Percentiles rank a stretch among this genome's conserved stretches.
phyloP scores from a whole-genome alignment of 768 basidiomycete species.

The Amanita exitialis region DNA sequence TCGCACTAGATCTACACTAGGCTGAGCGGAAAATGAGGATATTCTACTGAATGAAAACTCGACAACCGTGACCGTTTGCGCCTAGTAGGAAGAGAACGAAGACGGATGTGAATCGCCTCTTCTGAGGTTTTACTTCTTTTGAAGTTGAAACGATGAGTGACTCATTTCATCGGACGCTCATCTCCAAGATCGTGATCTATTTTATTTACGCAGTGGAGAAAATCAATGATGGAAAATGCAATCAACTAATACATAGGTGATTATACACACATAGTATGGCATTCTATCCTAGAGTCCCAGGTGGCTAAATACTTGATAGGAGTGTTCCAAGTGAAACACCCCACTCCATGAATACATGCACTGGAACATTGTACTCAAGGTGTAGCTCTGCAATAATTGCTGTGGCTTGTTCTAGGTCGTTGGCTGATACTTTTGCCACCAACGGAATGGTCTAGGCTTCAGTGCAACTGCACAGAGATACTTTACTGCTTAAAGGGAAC shows the following conservation, averaged over 20 bases:
- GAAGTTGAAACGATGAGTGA: too few relatives aligned
- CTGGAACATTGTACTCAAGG: neutral
- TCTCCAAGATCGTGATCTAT: neutral
- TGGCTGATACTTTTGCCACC: neutral
- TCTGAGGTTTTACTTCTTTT: too few relatives aligned
- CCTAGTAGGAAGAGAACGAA: too few relatives aligned
- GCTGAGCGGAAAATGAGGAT: too few relatives aligned
- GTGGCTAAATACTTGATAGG: conserved; percentile 1
- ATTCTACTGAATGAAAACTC: too few relatives aligned
- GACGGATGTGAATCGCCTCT: too few relatives aligned
- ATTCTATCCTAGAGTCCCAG: neutral
- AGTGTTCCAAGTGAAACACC: conserved; percentile 5
- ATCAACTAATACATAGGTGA: too few relatives aligned
- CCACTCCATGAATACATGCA: neutral
- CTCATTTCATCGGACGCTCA: neutral
- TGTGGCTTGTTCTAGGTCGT: neutral
- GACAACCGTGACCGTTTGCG: too few relatives aligned
- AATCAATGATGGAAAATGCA: too few relatives aligned
- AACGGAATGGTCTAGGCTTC: conserved; percentile 28
- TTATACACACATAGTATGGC: too few relatives aligned
- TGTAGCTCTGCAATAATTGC: neutral
- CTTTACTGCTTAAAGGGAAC: conserved; percentile 25
- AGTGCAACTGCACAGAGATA: conserved; percentile 33
- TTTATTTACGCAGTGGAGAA: too few relatives aligned
- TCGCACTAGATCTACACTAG: too few relatives aligned